Conservation (phyloP, 176 grass and related monocot genomes). For the Miscanthus lutarioriparius region DNA sequence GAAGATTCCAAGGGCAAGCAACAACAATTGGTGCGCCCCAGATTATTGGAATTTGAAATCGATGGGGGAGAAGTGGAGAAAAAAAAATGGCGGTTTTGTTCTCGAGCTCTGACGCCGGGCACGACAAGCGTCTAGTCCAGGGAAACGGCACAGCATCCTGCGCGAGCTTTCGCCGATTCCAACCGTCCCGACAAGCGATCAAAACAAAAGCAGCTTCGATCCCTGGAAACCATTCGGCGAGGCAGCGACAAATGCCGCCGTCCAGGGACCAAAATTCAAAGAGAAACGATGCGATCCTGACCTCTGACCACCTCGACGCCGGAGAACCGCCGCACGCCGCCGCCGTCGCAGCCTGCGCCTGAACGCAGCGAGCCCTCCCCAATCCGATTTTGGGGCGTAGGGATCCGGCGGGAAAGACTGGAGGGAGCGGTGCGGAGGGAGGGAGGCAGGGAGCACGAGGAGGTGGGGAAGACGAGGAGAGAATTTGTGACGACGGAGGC, state of each 20-base stretch:
- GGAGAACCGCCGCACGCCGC: background rate
- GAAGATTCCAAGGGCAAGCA: constrained; percentile 29
- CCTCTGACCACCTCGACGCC: constrained; percentile 32
- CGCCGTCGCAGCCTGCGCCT: background rate
- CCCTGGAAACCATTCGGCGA: constrained; percentile 3
- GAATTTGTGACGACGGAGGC: background rate
- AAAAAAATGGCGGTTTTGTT: background rate
- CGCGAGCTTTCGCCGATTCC: constrained; percentile 33
- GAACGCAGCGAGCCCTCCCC: background rate
- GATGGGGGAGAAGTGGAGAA: background rate
- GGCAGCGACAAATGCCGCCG: constrained; percentile 19
- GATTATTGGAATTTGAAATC: background rate
- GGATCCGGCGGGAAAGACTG: background rate
- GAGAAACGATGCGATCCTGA: constrained; percentile 23
- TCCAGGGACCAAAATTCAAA: background rate
- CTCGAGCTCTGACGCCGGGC: background rate
- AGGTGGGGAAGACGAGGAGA: background rate
- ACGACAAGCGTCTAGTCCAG: background rate
- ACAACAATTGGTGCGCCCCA: constrained; percentile 10
- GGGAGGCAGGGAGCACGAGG: background rate
- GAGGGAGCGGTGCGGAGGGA: background rate
- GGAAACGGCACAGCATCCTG: background rate
- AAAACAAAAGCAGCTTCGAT: constrained; percentile 28
- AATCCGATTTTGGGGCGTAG: background rate
- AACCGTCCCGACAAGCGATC: constrained; percentile 41